Evolutionary conservation across 1,284 basidiomycete species (phyloP).

Genomic region (Apiotrichum montevideense): DNA sequence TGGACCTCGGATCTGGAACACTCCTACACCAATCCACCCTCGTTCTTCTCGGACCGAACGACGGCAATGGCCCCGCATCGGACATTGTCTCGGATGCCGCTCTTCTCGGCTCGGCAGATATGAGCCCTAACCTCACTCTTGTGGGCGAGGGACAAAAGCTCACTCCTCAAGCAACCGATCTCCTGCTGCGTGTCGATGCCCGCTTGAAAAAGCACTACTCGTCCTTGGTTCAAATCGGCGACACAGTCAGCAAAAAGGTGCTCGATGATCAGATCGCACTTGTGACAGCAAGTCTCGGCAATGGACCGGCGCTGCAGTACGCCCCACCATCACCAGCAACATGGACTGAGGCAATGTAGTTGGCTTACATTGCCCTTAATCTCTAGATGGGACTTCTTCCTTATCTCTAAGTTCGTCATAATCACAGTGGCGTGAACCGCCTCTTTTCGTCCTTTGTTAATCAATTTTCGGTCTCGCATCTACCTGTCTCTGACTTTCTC

Average conservation of each 20-base stretch:
- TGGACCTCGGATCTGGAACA: constrained; percentile 11
- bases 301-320: constrained; percentile 6
- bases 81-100: constrained; percentile 27
- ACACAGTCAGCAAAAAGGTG: constrained; percentile 41
- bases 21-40: constrained; percentile 35
- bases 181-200: constrained; percentile 47
- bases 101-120: constrained; percentile 30
- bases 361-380: no score
- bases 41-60: constrained; percentile 11
- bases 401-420: no score
- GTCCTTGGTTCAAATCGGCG: constrained; percentile 43
- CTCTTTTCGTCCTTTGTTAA: no score
- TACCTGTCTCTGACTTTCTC: no score
- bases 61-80: constrained; percentile 1
- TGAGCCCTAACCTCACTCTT: constrained; percentile 28
- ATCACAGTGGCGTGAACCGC: no score
- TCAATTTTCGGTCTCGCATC: no score
- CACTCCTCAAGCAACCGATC: constrained; percentile 42
- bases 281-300: constrained; percentile 11
- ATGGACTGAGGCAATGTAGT: constrained; percentile 4
- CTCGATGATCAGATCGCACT: constrained; percentile 45
- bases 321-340: not conserved
- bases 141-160: constrained; percentile 44
- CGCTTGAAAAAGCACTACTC: constrained; percentile 48
- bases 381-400: no score